phyloP scores from a whole-genome alignment of 78 protist species.

The Dictyostelium intermedium region DNA sequence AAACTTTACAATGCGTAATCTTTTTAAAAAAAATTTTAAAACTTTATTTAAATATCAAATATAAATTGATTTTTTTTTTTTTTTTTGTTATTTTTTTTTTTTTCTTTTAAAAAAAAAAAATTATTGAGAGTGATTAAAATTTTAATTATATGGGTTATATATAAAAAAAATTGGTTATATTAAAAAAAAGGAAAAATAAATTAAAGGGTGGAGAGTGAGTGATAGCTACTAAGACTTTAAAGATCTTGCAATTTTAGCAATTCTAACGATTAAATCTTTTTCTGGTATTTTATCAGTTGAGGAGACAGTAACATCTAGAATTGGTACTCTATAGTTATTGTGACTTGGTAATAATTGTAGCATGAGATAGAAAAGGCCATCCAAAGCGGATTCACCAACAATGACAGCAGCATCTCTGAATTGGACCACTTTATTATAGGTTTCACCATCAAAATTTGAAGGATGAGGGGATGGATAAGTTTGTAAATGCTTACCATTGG shows the following conservation, averaged over 20 bases:
- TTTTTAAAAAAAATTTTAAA: too few relatives aligned
- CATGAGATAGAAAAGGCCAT: slow-evolving; percentile 46
- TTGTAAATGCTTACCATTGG: neutral
- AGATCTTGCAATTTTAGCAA: slow-evolving; percentile 29
- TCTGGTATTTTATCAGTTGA: neutral
- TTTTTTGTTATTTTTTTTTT: neutral
- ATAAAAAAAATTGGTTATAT: neutral
- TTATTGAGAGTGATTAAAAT: neutral
- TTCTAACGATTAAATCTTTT: slow-evolving; percentile 28
- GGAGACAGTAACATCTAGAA: neutral
- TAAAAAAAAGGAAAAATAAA: too few relatives aligned
- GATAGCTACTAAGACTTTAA: neutral
- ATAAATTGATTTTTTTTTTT: neutral
- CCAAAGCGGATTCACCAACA: slow-evolving; percentile 71
- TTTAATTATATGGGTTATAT: neutral
- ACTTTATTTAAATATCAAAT: too few relatives aligned
- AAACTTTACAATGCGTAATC: too few relatives aligned
- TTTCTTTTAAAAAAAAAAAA: neutral
- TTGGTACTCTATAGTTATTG: neutral
- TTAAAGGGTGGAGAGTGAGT: neutral
- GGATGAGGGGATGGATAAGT: slow-evolving; percentile 33
- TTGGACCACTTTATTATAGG: slow-evolving; percentile 43
- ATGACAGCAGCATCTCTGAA: slow-evolving; percentile 64
- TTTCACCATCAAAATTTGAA: slow-evolving; percentile 61
- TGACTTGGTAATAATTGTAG: slow-evolving; percentile 24